Evolutionary conservation across 495 filamentous ascomycete genomes (phyloP).

Genomic region (Sphaerosporella brunnea): DNA sequence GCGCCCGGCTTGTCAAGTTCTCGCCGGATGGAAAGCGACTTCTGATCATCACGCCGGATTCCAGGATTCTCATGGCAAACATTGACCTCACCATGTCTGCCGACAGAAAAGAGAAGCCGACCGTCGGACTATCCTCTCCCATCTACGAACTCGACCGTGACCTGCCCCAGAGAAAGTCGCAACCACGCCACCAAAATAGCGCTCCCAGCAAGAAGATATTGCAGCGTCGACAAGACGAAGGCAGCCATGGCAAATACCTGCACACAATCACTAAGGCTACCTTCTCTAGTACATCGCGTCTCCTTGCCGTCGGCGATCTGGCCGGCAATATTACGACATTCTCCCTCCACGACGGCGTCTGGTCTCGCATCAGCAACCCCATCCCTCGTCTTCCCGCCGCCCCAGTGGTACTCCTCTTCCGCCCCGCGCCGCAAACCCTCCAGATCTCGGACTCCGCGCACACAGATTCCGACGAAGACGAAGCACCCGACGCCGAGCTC

Average conservation of each 20-base stretch:
- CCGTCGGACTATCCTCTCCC: constrained; percentile 30
- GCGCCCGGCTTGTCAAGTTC: constrained; percentile 67
- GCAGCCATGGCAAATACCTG: constrained; percentile 61
- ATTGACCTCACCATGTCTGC: constrained; percentile 49
- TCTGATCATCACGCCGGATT: constrained; percentile 79
- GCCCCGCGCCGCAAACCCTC: constrained; percentile 31
- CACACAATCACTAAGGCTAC: constrained; percentile 52
- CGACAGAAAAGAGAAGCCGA: constrained; percentile 38
- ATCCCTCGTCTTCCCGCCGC: constrained; percentile 61
- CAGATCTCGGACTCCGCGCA: constrained; percentile 22
- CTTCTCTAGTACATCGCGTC: constrained; percentile 65
- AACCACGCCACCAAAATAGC: constrained; percentile 6
- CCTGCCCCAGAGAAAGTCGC: constrained; percentile 23
- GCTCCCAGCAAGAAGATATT: constrained; percentile 14
- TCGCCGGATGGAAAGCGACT: constrained; percentile 56
- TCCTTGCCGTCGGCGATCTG: constrained; percentile 62
- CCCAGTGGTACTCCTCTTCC: constrained; percentile 58
- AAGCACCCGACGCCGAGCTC: constrained; percentile 41
- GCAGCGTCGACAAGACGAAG: constrained; percentile 28
- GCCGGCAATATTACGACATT: constrained; percentile 78
- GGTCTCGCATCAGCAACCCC: constrained; percentile 50
- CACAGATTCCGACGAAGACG: constrained; percentile 30
- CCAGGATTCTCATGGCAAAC: constrained; percentile 82
- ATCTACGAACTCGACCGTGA: constrained; percentile 30
- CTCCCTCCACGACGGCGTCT: constrained; percentile 39